These are phyloP conservation scores for Malassezia sympodialis DNA, from an alignment of 1,284 basidiomycete genomes.

Conservation along the genomic window DNA sequence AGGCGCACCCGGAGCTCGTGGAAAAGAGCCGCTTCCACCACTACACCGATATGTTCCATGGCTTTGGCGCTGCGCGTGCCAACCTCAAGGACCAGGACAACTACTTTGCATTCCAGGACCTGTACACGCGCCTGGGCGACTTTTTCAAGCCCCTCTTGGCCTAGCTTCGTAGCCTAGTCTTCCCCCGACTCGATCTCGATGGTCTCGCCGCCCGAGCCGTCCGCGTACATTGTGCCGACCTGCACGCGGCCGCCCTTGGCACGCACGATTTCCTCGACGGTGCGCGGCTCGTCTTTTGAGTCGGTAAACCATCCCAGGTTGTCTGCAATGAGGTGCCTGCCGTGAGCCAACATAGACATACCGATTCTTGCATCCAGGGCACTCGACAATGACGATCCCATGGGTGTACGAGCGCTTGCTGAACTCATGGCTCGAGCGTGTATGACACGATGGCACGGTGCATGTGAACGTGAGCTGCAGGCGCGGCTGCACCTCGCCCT, in stretches of 20 bases:
- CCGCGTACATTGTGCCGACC: constrained; percentile 26
- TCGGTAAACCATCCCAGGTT: constrained; percentile 45
- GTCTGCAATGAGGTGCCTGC: constrained; percentile 44
- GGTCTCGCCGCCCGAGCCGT: constrained; percentile 36
- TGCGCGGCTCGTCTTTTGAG: constrained; percentile 30
- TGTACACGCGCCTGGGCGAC: constrained; percentile 52
- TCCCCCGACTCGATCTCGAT: constrained; percentile 29
- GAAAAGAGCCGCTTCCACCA: constrained; percentile 56
- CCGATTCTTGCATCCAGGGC: constrained; percentile 81
- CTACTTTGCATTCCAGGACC: constrained; percentile 59
- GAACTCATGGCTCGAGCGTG: constrained; percentile 80
- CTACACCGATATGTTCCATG: constrained; percentile 54
- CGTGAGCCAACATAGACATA: not conserved
- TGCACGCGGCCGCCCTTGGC: constrained; percentile 37
- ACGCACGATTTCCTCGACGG: constrained; percentile 42
- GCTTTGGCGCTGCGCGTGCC: constrained; percentile 63
- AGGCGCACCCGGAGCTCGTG: constrained; percentile 50
- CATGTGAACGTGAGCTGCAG: constrained; percentile 44
- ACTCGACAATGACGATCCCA: constrained; percentile 84
- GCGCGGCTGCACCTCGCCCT: constrained; percentile 32
- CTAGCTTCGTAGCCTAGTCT: not conserved
- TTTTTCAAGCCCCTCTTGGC: constrained; percentile 18
- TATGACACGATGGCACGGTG: constrained; percentile 56
- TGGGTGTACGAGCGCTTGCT: constrained; percentile 69
- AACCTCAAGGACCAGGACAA: constrained; percentile 59